Evolutionary conservation across 2,329 filamentous ascomycete genomes (phyloP), one percentile per base, ranked within the genome.

Genomic region (Pseudogymnoascus destructans): DNA sequence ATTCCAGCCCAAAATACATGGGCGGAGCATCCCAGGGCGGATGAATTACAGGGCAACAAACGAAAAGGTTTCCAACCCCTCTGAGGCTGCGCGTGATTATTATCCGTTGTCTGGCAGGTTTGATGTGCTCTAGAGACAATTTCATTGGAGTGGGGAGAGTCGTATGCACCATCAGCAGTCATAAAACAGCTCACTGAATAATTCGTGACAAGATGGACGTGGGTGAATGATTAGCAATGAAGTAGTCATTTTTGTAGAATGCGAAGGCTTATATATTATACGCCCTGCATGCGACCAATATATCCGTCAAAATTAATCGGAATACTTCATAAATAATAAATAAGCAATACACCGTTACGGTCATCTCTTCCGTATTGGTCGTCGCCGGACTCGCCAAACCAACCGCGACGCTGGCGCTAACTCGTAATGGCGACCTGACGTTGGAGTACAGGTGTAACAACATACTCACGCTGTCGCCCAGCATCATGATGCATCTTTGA

Each of bases 401-500:
- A 52, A 52, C 46, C 46, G 46, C 46, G 46, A 52, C 46, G 46
- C 46, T 52, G 46, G 46, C 46, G 46, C 46, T 52, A 56, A 35
- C 54, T 56, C 54, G 32, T 56, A 56, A 56, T 35, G 35, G 54
- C 54, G 32, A 56, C 54, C 54, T 56, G 54, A 56, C 32, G 35
- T 36, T 56, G 21, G 32, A 36, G 54, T 56, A 56, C 46, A 30
- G 32, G 46, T 52, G 46, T 52, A 52, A 52, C 46, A 52, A 30
- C 46, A 52, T 52, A 52, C 46, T 52, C 46, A 52, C 46, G 25
- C 46, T 30, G 25, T 52, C 46, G 54, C 17, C 49, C 54, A 36
- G 54, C 30, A 38, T 36, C 35, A 56, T 38, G 35, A 69, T 69
- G 68, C 64, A 64, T 65, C 62, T 63, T 66, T 69, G 65, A 69